These are phyloP conservation scores for Ananas comosus DNA, from an alignment of 176 grass and related monocot species.

Conservation along the genomic window DNA sequence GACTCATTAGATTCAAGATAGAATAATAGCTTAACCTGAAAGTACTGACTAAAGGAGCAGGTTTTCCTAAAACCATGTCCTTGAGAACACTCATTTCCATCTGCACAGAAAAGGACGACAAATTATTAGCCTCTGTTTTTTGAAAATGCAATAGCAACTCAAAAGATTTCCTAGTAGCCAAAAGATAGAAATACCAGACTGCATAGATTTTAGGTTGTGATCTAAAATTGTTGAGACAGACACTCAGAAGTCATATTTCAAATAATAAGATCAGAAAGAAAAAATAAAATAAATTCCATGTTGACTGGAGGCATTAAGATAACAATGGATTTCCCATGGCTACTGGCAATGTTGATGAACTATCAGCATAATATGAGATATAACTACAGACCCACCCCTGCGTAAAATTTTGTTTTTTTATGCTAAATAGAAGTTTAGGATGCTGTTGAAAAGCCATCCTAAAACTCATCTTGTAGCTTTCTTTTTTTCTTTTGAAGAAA, in stretches of 20 bases:
- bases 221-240: too few relatives aligned
- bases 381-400: too few relatives aligned
- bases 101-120: conserved; percentile 32
- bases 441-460: background rate
- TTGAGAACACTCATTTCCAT: conserved; percentile 99
- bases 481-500: too few relatives aligned
- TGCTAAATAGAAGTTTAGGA: too few relatives aligned
- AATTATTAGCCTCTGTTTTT: background rate
- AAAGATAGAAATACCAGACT: background rate
- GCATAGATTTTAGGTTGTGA: background rate
- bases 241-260: too few relatives aligned
- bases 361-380: too few relatives aligned
- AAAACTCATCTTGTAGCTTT: background rate
- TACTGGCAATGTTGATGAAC: too few relatives aligned
- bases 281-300: too few relatives aligned
- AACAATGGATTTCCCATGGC: too few relatives aligned
- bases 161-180: background rate
- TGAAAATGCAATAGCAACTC: background rate
- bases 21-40: conserved; percentile 96
- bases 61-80: conserved; percentile 98
- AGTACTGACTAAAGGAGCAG: conserved; percentile 91
- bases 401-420: too few relatives aligned
- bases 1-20: conserved; percentile 96
- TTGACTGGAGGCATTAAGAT: too few relatives aligned
- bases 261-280: too few relatives aligned